Conservation (phyloP, 78 protist species). For the Tieghemostelium lacteum region DNA sequence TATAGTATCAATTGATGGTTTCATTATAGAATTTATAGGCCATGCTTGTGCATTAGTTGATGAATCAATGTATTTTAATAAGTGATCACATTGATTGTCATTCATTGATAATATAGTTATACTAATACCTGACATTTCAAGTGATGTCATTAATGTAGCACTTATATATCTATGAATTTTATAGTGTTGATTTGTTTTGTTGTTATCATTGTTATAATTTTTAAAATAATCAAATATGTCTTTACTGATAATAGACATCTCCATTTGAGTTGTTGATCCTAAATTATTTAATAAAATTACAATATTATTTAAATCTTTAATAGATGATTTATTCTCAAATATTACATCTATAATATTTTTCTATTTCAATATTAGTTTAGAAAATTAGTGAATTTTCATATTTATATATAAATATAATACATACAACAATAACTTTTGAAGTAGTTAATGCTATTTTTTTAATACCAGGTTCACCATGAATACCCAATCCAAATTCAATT, state of each 20-base stretch:
- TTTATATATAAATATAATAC: background rate
- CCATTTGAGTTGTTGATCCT: constrained; percentile 67
- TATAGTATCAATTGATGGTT: no score
- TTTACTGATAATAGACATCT: background rate
- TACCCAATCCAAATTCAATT: constrained; percentile 86
- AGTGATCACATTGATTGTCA: background rate
- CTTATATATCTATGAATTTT: background rate
- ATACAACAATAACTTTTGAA: constrained; percentile 7
- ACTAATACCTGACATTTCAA: constrained; percentile 79
- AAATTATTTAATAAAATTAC: constrained; percentile 44
- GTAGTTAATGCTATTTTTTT: background rate
- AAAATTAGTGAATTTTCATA: no score
- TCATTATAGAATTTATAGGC: constrained; percentile 35
- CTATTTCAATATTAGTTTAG: constrained; percentile 4
- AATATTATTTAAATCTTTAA: background rate
- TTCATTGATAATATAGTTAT: constrained; percentile 16
- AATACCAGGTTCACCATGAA: constrained; percentile 79
- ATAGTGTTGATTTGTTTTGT: no score
- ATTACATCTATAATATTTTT: constrained; percentile 15
- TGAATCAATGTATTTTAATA: constrained; percentile 7
- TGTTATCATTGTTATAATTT: background rate
- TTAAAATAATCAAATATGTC: constrained; percentile 6
- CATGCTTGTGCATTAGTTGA: constrained; percentile 29
- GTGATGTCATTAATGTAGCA: constrained; percentile 62
- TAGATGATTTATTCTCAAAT: background rate